Conservation (phyloP, 768 basidiomycete genomes). For the Pisolithus marmoratus region DNA sequence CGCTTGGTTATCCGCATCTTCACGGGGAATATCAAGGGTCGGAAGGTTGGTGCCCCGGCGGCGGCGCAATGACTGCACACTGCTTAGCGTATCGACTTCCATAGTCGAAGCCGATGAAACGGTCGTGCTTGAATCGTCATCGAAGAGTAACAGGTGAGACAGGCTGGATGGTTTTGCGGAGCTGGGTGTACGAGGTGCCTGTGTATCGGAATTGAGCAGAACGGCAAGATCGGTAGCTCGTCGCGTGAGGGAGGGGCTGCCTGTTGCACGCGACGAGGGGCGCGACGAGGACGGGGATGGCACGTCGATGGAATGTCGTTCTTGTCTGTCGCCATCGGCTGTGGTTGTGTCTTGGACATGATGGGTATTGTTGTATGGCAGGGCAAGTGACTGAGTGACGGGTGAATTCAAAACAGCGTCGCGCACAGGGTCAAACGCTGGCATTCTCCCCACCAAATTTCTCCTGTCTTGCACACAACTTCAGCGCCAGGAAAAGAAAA, state of each 20-base stretch:
- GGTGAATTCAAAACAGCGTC: constrained; percentile 83
- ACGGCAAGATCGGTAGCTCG: constrained; percentile 75
- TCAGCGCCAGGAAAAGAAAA: neutral
- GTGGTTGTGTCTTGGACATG: constrained; percentile 20
- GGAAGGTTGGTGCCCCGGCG: constrained; percentile 25
- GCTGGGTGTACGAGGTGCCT: constrained; percentile 30
- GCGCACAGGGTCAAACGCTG: constrained; percentile 78
- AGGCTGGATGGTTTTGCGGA: constrained; percentile 40
- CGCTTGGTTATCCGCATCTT: constrained; percentile 20
- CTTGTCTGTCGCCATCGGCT: constrained; percentile 24
- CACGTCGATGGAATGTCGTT: constrained; percentile 22
- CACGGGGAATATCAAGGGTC: constrained; percentile 28
- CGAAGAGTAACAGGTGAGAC: constrained; percentile 33
- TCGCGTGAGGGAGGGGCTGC: constrained; percentile 46
- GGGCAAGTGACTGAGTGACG: constrained; percentile 40
- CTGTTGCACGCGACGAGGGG: constrained; percentile 28
- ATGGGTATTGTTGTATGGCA: constrained; percentile 15
- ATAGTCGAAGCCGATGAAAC: constrained; percentile 15
- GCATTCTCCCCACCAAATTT: constrained; percentile 14
- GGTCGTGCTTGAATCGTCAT: constrained; percentile 19
- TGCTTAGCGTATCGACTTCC: constrained; percentile 22
- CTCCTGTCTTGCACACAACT: neutral
- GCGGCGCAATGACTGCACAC: constrained; percentile 24
- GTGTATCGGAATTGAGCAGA: constrained; percentile 63
- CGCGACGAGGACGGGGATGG: constrained; percentile 35